These are phyloP conservation scores for Mycothermus thermophilus DNA, from an alignment of 495 filamentous ascomycete species.

Conservation along the genomic window DNA sequence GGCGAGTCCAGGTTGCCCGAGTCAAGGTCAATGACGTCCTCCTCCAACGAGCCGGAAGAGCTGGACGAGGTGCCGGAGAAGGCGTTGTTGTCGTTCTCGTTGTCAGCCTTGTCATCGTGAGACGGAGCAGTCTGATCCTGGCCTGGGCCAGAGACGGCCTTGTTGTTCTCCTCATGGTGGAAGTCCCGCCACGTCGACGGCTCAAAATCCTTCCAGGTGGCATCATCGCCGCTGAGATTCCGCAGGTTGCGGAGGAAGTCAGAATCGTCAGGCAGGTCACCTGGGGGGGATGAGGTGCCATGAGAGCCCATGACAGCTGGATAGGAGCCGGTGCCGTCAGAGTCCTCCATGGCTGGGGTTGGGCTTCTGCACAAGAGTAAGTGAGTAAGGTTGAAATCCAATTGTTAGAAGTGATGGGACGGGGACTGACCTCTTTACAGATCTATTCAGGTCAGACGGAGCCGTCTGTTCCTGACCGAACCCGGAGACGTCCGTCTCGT, in stretches of 20 bases:
- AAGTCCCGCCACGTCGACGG: slow-evolving; percentile 6
- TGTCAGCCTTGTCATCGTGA: not conserved
- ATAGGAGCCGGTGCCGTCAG: no score
- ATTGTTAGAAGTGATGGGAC: no score
- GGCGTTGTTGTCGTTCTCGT: slow-evolving; percentile 2
- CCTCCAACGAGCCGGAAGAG: no score
- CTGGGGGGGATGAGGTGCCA: not conserved
- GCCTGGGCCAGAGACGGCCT: not conserved
- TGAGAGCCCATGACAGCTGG: no score
- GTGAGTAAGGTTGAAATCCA: no score
- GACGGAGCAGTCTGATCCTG: not conserved
- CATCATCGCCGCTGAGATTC: slow-evolving; percentile 5
- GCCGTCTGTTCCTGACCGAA: not conserved
- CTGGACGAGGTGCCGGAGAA: no score
- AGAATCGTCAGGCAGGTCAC: slow-evolving; percentile 5
- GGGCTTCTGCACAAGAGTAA: no score
- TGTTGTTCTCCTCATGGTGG: not conserved
- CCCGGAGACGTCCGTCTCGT: not conserved
- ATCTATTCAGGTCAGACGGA: not conserved
- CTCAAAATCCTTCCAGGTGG: slow-evolving; percentile 9
- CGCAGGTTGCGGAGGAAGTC: slow-evolving; percentile 5
- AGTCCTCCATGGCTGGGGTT: no score
- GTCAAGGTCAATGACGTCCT: no score
- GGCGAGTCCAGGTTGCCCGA: no score
- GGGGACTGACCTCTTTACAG: no score